phyloP scores from a whole-genome alignment of 306 rosid genomes.

The Dryas drummondii region DNA sequence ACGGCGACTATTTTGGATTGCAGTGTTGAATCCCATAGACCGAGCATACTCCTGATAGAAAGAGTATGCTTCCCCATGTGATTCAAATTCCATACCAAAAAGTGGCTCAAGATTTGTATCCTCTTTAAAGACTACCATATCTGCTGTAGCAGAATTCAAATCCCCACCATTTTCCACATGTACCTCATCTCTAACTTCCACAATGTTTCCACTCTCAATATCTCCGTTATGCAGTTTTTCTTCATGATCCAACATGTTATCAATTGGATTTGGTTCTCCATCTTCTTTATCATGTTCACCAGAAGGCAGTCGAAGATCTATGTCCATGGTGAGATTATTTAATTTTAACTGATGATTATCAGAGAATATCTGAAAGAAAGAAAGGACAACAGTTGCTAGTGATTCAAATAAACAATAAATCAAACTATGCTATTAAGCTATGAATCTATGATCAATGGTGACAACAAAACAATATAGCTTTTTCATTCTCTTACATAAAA shows the following conservation, averaged over 20 bases:
- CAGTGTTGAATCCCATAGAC: constrained; percentile 96
- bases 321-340: constrained; percentile 61
- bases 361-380: constrained; percentile 49
- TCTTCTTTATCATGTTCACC: constrained; percentile 84
- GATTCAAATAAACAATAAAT: constrained; percentile 4
- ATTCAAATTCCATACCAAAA: constrained; percentile 98
- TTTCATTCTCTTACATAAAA: no score
- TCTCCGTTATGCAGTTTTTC: constrained; percentile 77
- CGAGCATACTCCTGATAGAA: constrained; percentile 99
- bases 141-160: constrained; percentile 68
- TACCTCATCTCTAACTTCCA: constrained; percentile 55
- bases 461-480: no score
- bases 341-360: constrained; percentile 37
- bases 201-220: constrained; percentile 57
- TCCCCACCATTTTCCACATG: constrained; percentile 72
- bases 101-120: constrained; percentile 96
- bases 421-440: neutral
- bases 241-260: constrained; percentile 69
- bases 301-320: constrained; percentile 92
- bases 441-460: no score
- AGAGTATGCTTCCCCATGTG: constrained; percentile 94
- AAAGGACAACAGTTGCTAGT: constrained; percentile 17
- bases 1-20: constrained; percentile 97
- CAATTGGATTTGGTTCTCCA: constrained; percentile 72
- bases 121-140: constrained; percentile 72